Evolutionary conservation across 1,139 yeast genomes (phyloP).

Genomic region (Diutina mesorugosa): DNA sequence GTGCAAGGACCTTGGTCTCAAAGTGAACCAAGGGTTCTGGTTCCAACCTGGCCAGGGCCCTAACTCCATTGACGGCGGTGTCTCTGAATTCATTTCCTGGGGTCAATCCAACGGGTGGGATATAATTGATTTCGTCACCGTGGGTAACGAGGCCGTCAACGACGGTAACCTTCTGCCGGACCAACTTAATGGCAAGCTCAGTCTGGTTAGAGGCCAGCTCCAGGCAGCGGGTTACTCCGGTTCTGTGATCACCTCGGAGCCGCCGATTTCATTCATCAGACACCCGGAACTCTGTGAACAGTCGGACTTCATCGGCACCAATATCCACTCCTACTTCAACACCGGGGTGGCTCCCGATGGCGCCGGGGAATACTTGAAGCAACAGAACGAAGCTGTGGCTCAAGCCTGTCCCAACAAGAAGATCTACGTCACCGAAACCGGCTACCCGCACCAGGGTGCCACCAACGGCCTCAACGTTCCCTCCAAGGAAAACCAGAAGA

Average conservation of each 20-base stretch:
- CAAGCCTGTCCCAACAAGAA: slow-evolving; percentile 6
- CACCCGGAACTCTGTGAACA: slow-evolving; percentile 56
- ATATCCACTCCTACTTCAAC: slow-evolving; percentile 82
- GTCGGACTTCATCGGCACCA: slow-evolving; percentile 65
- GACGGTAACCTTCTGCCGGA: slow-evolving; percentile 44
- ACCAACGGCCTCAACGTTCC: slow-evolving; percentile 69
- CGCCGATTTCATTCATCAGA: slow-evolving; percentile 58
- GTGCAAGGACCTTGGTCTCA: slow-evolving; percentile 47
- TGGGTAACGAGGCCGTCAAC: slow-evolving; percentile 80
- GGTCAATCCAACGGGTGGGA: slow-evolving; percentile 49
- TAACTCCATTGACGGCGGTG: slow-evolving; percentile 51
- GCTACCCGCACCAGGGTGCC: slow-evolving; percentile 71
- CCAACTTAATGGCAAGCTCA: slow-evolving; percentile 50
- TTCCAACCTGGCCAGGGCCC: slow-evolving; percentile 44
- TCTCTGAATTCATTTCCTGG: slow-evolving; percentile 39
- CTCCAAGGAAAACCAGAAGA: slow-evolving; percentile 49
- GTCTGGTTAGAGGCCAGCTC: slow-evolving; percentile 45
- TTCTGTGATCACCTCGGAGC: slow-evolving; percentile 70
- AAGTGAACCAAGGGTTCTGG: slow-evolving; percentile 83
- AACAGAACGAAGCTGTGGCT: slow-evolving; percentile 44
- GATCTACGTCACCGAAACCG: slow-evolving; percentile 59
- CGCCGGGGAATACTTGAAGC: slow-evolving; percentile 62
- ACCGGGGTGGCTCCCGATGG: slow-evolving; percentile 41
- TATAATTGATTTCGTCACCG: slow-evolving; percentile 57
- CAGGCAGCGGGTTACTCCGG: slow-evolving; percentile 68